Percentiles rank a stretch among this genome's conserved stretches.
phyloP scores from a whole-genome alignment of 768 basidiomycete genomes.

The Cystoderma amianthinum region DNA sequence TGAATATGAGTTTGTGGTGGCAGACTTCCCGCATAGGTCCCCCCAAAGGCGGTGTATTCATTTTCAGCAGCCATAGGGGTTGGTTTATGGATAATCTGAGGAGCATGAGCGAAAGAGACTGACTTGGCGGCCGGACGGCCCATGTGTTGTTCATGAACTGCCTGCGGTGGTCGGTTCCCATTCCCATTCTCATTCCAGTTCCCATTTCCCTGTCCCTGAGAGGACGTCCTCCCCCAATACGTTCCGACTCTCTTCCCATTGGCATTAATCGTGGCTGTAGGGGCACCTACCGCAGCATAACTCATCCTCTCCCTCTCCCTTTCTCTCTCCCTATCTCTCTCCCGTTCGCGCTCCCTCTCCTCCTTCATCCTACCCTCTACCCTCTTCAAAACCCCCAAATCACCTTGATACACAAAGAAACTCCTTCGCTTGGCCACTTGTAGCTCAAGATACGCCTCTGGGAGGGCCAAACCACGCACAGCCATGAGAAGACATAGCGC shows the following conservation, averaged over 20 bases:
- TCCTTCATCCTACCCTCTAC: slow-evolving; percentile 51
- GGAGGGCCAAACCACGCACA: slow-evolving; percentile 54
- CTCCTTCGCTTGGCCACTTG: slow-evolving; percentile 75
- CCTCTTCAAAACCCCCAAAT: slow-evolving; percentile 64
- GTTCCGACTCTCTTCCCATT: slow-evolving; percentile 22
- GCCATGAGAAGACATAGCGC: slow-evolving; percentile 87
- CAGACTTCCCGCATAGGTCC: neutral
- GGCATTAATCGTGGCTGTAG: slow-evolving; percentile 14
- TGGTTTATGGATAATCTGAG: slow-evolving; percentile 10
- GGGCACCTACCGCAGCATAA: slow-evolving; percentile 6
- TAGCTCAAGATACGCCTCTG: slow-evolving; percentile 89
- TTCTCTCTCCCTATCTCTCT: slow-evolving; percentile 24
- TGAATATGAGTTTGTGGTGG: neutral
- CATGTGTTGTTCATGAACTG: slow-evolving; percentile 11
- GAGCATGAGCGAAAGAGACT: slow-evolving; percentile 36
- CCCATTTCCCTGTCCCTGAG: slow-evolving; percentile 4
- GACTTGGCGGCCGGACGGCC: slow-evolving; percentile 44
- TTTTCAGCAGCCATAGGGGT: slow-evolving; percentile 11
- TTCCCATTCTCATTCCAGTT: neutral
- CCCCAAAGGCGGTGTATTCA: neutral
- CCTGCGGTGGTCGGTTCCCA: slow-evolving; percentile 3
- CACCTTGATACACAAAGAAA: slow-evolving; percentile 89
- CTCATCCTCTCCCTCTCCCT: slow-evolving; percentile 20
- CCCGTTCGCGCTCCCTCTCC: slow-evolving; percentile 30
- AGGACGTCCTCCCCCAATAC: slow-evolving; percentile 7